These are phyloP conservation scores for Psidium friedrichsthalianum DNA, from an alignment of 345 rosid genomes.

Conservation along the genomic window DNA sequence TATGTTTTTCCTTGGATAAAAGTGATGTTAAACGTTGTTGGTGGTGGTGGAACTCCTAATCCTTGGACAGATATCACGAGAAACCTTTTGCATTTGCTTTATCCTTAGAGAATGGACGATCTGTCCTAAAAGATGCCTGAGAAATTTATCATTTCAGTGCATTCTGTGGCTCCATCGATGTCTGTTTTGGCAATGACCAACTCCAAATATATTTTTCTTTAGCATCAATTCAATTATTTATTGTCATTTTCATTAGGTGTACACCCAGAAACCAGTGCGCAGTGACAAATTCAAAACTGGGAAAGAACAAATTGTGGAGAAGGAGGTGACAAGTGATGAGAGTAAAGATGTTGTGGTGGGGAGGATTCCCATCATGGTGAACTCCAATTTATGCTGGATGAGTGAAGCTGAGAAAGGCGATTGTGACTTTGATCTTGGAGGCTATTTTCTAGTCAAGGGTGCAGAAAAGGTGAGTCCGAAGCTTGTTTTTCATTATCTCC, in stretches of 20 bases:
- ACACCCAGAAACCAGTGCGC: constrained; percentile 21
- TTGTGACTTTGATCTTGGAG: too few species aligned
- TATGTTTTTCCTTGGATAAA: neutral
- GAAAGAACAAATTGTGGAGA: too few species aligned
- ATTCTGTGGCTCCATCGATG: neutral
- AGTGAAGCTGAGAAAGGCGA: too few species aligned
- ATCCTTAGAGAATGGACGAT: neutral
- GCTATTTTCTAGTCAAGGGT: too few species aligned
- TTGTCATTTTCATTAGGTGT: constrained; percentile 37
- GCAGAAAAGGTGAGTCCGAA: too few species aligned
- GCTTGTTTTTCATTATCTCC: neutral
- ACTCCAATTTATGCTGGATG: too few species aligned
- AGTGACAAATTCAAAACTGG: constrained; percentile 64
- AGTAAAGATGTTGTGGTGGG: too few species aligned
- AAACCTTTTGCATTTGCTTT: neutral
- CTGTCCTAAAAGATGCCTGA: neutral
- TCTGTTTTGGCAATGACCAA: neutral
- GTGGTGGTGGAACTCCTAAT: neutral
- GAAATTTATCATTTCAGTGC: neutral
- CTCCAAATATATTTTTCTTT: neutral
- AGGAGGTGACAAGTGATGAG: too few species aligned
- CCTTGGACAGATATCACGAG: neutral
- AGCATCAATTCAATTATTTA: neutral
- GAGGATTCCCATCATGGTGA: too few species aligned
- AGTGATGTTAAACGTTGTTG: neutral